Evolutionary conservation across 2,329 filamentous ascomycete species (phyloP), one percentile per base, ranked within the genome.

Genomic region (Epichloe sylvatica): DNA sequence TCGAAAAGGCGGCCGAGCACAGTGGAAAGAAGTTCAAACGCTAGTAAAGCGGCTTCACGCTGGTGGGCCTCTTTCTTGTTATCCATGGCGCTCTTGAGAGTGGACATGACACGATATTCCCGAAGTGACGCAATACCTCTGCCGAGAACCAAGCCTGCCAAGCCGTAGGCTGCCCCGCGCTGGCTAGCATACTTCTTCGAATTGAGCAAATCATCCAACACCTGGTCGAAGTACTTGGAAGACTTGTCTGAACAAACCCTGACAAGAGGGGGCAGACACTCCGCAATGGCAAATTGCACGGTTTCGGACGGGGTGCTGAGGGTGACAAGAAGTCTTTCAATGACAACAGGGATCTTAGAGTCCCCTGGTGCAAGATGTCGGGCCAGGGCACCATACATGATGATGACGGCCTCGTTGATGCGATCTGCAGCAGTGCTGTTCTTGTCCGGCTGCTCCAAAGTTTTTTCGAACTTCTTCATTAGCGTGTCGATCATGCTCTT

Each of bases 331-430:
- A 98, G 74, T 54, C 89, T 81, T 57, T 91, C 83, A 46, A 98
- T 83, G 43, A 98, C 92, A 50, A 84, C 81, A 1, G 90, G 88
- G 45, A 97, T 80, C 59, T 94, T 90, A 56, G 80, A 70, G 64
- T 98, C 92, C n/a, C 89, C 88, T 7, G 81, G 68, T 56, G 85
- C 80, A 52, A 98, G 70, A 71, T 98, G 92, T 47, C 86, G 81
- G 41, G 90, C 92, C 37, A 98, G 71, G 47, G 94, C 91, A 63
- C 92, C 92, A 59, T 98, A 98, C 64, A 98, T 84, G 58, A 98
- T 92, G 57, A 98, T 90, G 47, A 98, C 90, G 17, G 94, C 92
- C 68, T 98, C 92, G 58, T 96, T 96, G 54, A 97, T 85, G 52
- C 88, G 80, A 65, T 98, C 94, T 17, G 86, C 83, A 49, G 83